Evolutionary conservation across 345 rosid genomes (phyloP), one percentile per base, ranked within the genome.

Genomic region (Melaleuca quinquenervia): DNA sequence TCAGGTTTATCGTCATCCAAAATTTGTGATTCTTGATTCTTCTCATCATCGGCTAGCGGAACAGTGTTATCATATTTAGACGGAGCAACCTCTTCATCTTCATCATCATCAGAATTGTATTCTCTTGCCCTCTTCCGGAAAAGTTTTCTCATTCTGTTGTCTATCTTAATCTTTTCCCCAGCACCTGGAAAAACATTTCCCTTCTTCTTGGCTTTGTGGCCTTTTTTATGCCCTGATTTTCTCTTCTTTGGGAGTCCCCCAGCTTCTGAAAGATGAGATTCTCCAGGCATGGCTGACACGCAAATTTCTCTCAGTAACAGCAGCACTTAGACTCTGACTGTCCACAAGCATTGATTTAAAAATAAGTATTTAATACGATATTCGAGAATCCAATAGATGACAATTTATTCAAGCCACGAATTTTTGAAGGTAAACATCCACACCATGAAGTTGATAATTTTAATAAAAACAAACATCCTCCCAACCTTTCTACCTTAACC

Each of bases 31-130:
- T 84, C 88, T n/a, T 74, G 85, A 85, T 52, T 86, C 85, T 89
- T 85, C 18, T 29, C 86, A 88, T 6, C 29, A 74, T 26, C 88
- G 86, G 85, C 78, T 82, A n/a, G 53, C 18, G 80, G 85, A 87
- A 3, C 52, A 86, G 84, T 86, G 11, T 55, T 64, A 82, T 91
- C 91, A 32, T 87, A 90, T 75, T 87, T 88, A 53, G 75, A 85
- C 27, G 58, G 78, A 24, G 84, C 75, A 58, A 64, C 82, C 53
- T 64, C 84, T 2, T 90, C 94, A 11, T 84, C 89, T 1, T 91
- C 94, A 0, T 93, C 98, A 2, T 91, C 93, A 83, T 96, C 99
- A 3, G 99, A 96, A 87, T 97, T 92, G 89, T 97, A 97, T 5
- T 93, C 99, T 48, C 95, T 92, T 18, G 96, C 98, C 91, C 98